Evolutionary conservation across 2,329 filamentous ascomycete genomes (phyloP).

Genomic region (Penicillium sumatraense): DNA sequence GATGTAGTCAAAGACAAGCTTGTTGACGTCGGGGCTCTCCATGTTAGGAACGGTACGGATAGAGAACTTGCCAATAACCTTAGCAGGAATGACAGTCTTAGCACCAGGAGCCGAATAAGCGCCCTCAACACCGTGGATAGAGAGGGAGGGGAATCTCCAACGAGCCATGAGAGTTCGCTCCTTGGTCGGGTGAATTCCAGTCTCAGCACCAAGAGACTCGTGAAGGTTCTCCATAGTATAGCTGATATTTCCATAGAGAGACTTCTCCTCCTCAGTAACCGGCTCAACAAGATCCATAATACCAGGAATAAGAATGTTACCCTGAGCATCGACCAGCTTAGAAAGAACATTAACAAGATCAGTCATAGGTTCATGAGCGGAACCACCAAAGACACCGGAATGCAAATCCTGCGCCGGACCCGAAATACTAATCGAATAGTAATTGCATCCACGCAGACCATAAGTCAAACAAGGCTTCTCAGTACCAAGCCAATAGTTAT

Average conservation of each 20-base stretch:
- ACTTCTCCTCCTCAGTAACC: constrained; percentile 81
- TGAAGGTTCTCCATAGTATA: constrained; percentile 97
- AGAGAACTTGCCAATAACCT: constrained; percentile 97
- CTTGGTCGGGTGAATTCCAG: constrained; percentile 85
- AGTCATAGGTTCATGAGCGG: constrained; percentile 97
- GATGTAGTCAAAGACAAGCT: constrained; percentile 80
- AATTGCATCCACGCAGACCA: constrained; percentile 95
- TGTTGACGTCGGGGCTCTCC: constrained; percentile 88
- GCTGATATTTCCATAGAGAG: constrained; percentile 84
- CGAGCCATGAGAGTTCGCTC: constrained; percentile 92
- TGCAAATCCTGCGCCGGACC: constrained; percentile 93
- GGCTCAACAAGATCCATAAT: constrained; percentile 92
- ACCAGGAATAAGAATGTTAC: constrained; percentile 93
- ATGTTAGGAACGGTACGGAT: constrained; percentile 98
- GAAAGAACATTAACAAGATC: constrained; percentile 83
- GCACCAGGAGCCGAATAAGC: constrained; percentile 91
- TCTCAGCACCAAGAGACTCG: constrained; percentile 87
- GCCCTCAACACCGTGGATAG: constrained; percentile 91
- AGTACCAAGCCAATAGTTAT: constrained; percentile 99
- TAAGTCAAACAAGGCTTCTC: constrained; percentile 99
- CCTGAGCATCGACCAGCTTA: constrained; percentile 83
- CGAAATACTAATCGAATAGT: constrained; percentile 90
- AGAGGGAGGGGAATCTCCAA: constrained; percentile 93
- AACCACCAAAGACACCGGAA: constrained; percentile 95
- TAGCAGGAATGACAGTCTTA: constrained; percentile 98